Conservation (phyloP, 192 early-diverging fungal species). For the Podila minutissima region DNA sequence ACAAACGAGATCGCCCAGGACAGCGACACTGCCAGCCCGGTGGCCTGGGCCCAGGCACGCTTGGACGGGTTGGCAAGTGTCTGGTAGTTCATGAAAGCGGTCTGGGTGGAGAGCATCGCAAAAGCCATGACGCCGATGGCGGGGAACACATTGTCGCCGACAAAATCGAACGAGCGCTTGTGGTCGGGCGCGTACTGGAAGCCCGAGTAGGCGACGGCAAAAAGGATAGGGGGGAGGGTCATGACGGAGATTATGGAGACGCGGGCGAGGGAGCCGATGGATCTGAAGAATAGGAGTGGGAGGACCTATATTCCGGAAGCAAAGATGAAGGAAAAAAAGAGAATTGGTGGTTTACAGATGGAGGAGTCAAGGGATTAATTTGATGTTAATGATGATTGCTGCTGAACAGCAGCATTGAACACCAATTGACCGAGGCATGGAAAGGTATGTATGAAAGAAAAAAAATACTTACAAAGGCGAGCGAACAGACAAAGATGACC, state of each 20-base stretch:
- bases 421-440: neutral
- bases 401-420: too few species aligned
- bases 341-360: too few species aligned
- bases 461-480: conserved; percentile 51
- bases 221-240: conserved; percentile 69
- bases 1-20: conserved; percentile 64
- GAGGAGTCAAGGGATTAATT: too few species aligned
- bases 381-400: too few species aligned
- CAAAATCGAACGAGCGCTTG: conserved; percentile 58
- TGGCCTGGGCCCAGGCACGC: conserved; percentile 57
- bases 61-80: conserved; percentile 58
- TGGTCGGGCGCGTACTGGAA: conserved; percentile 61
- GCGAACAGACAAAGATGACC: conserved; percentile 47
- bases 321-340: neutral
- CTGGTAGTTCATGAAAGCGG: conserved; percentile 65
- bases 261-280: conserved; percentile 64
- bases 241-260: conserved; percentile 67
- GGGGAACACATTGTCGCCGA: conserved; percentile 68
- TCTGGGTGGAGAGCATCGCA: conserved; percentile 71
- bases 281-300: conserved; percentile 70
- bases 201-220: conserved; percentile 65
- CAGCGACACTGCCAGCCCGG: conserved; percentile 56
- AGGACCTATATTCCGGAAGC: conserved; percentile 50
- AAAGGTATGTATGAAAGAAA: neutral
- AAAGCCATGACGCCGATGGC: conserved; percentile 75